Conservation (phyloP, 1,284 basidiomycete species). For the Leucoagaricus sp. region DNA sequence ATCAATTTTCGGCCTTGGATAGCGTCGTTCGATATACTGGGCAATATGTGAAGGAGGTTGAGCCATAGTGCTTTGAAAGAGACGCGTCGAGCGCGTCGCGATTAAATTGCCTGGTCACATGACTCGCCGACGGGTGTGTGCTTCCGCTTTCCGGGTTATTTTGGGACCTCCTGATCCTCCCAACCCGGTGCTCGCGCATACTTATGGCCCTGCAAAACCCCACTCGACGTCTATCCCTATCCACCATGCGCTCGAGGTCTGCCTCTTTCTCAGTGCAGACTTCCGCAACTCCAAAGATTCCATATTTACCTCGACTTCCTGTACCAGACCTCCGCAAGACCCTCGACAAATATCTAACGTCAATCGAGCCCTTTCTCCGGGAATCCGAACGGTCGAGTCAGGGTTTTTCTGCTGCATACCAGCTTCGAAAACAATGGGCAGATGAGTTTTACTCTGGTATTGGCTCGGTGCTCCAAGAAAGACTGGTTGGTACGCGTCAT, state of each 20-base stretch:
- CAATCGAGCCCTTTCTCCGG: constrained; percentile 78
- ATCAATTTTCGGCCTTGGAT: constrained; percentile 57
- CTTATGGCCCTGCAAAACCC: constrained; percentile 5
- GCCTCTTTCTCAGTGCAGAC: constrained; percentile 18
- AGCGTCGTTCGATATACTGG: constrained; percentile 48
- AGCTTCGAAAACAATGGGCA: constrained; percentile 64
- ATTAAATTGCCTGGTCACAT: constrained; percentile 22
- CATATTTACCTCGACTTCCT: constrained; percentile 68
- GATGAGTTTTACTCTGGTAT: constrained; percentile 77
- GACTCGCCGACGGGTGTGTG: not conserved
- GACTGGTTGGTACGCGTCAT: constrained; percentile 68
- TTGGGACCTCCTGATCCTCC: not conserved
- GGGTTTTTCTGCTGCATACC: constrained; percentile 58
- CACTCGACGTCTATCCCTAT: constrained; percentile 15
- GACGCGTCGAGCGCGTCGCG: constrained; percentile 17
- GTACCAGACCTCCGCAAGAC: constrained; percentile 81
- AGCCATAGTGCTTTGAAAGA: constrained; percentile 25
- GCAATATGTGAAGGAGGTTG: constrained; percentile 35
- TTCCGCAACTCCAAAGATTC: constrained; percentile 17
- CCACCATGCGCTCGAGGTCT: constrained; percentile 22
- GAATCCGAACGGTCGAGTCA: constrained; percentile 71
- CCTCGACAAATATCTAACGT: constrained; percentile 79
- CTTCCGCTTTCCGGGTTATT: not conserved
- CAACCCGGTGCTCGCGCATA: not conserved
- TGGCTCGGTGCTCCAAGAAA: constrained; percentile 75